phyloP scores from a whole-genome alignment of 2,329 filamentous ascomycete species.

The Botrytis elliptica region DNA sequence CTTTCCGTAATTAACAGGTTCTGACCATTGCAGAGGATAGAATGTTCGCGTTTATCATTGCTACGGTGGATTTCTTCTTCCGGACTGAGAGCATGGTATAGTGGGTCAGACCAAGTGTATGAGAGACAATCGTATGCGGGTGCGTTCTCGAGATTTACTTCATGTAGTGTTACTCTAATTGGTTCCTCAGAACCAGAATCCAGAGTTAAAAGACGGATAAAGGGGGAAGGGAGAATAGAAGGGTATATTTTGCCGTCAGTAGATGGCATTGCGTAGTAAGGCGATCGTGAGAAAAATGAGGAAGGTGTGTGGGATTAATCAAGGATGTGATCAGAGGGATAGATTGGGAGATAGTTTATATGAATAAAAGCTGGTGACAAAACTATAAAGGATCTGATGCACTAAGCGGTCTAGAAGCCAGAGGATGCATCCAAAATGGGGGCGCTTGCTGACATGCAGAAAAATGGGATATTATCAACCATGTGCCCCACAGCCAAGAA shows the following conservation, averaged over 20 bases:
- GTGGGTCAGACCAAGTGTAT: conserved; percentile 22
- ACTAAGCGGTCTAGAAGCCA: too few relatives aligned
- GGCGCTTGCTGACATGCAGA: neutral
- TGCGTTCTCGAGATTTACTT: neutral
- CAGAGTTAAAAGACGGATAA: conserved; percentile 11
- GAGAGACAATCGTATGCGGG: conserved; percentile 21
- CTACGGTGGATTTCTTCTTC: conserved; percentile 5
- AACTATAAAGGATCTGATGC: neutral
- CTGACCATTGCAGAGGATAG: conserved; percentile 10
- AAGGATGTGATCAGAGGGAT: neutral
- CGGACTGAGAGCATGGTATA: conserved; percentile 13
- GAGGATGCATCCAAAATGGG: neutral
- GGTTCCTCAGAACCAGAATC: conserved; percentile 8
- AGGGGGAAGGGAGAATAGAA: neutral
- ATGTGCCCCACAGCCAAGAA: neutral
- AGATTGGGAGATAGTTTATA: neutral
- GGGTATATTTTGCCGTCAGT: neutral
- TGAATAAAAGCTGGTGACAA: neutral
- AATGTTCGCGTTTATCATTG: neutral
- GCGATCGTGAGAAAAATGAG: neutral
- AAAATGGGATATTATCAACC: neutral
- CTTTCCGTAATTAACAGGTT: neutral
- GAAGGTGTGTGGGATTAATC: neutral
- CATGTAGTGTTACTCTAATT: conserved; percentile 8
- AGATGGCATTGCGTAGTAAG: neutral